Evolutionary conservation across 352 stramenopile genomes (phyloP), one percentile per base, ranked within the genome.

Genomic region (Pythium periplocum): DNA sequence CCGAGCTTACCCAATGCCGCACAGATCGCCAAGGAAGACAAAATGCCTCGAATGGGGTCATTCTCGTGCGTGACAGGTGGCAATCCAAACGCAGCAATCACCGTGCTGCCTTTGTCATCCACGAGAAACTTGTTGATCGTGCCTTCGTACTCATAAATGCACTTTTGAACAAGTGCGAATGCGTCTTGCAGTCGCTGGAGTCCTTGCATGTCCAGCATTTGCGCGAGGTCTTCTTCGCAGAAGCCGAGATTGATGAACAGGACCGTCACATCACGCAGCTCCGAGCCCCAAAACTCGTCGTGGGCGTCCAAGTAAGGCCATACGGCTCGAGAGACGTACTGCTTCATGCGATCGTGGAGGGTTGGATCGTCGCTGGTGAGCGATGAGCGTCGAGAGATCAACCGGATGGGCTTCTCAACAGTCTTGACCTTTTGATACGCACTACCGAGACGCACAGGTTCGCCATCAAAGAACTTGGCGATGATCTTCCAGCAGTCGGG

Each of bases 51-150:
- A 34, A 91, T 87, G 0, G 86, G 73, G 42, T 98, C 92, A 57
- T 98, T 95, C 52, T 96, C 88, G 67, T 98, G 88, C 1, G 84
- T 91, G n/a, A 96, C 83, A 0, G 92, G 91, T 6, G 91, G 87
- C 41, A 98, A 55, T 12, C 90, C 91, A 54, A 96, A 98, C 2
- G 92, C 89, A n/a, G 90, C 92, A 55, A 98, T 95, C 6, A 97
- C 83, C 1, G 92, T 98, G 55, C 80, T 95, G 39, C 92, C 92
- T 64, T 98, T 98, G 65, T 98, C 92, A 53, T 98, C 92, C 17
- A 98, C 87, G n/a, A 98, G 72, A 52, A 98, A 98, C 68, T 98
- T 98, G 73, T 98, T 98, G 59, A 98, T 95, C 11, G 86, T 96
- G 56, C 93, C 93, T 83, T 98, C 93, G 59, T 98, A 98, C 59